Conservation (phyloP, 306 rosid species). For the Sophora flavescens region DNA sequence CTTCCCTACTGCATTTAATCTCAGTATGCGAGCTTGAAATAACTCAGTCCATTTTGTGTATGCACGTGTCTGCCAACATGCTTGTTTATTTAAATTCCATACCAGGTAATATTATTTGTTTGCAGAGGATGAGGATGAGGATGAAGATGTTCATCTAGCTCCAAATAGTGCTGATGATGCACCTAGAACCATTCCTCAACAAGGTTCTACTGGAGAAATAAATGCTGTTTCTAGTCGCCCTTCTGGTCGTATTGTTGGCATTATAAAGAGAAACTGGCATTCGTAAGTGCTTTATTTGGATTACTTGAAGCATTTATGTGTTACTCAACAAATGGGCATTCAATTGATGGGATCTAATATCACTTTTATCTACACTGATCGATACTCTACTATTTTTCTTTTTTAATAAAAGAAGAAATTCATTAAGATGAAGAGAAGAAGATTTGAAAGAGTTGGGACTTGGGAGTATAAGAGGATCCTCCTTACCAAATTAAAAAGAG, state of each 20-base stretch:
- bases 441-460: no score
- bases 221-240: conserved; percentile 64
- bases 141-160: conserved; percentile 84
- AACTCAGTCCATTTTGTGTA: conserved; percentile 17
- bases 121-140: conserved; percentile 83
- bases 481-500: no score
- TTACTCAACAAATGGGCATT: conserved; percentile 14
- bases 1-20: conserved; percentile 31
- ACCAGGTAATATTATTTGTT: conserved; percentile 44
- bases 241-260: conserved; percentile 82
- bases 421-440: no score
- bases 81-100: conserved; percentile 36
- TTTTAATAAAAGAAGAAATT: no score
- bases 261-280: conserved; percentile 97
- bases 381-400: not conserved
- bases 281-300: conserved; percentile 71
- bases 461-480: no score
- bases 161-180: conserved; percentile 95
- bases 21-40: conserved; percentile 25
- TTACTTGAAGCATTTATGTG: conserved; percentile 32
- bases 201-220: conserved; percentile 63
- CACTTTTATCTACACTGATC: conserved; percentile 17
- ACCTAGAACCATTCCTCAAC: conserved; percentile 70
- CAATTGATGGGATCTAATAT: conserved; percentile 30
- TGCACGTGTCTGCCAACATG: conserved; percentile 29